phyloP scores from a whole-genome alignment of 257 asterid genomes.

The Catharanthus roseus region DNA sequence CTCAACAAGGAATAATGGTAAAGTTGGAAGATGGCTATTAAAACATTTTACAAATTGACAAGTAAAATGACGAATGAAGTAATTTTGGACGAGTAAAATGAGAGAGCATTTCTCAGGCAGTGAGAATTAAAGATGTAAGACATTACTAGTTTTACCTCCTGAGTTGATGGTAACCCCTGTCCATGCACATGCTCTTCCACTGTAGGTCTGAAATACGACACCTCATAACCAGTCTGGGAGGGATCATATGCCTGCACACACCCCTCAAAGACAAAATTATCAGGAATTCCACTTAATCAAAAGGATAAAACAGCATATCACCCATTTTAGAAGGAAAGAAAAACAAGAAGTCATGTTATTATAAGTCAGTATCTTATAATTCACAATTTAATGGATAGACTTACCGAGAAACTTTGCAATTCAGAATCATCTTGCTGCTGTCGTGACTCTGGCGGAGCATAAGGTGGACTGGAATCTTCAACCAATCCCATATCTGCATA shows the following conservation, averaged over 20 bases:
- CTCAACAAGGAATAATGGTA: too few species aligned
- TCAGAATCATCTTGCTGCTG: constrained; percentile 66
- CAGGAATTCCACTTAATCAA: constrained; percentile 10
- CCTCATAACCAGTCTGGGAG: constrained; percentile 63
- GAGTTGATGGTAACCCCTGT: constrained; percentile 63
- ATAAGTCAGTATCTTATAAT: not conserved
- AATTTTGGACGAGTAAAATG: too few species aligned
- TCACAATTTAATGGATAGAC: constrained; percentile 21
- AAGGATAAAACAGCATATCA: constrained; percentile 6
- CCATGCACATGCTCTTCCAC: constrained; percentile 72
- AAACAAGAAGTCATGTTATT: not conserved
- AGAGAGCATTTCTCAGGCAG: not conserved
- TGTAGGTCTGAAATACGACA: constrained; percentile 69
- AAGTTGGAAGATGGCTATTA: too few species aligned
- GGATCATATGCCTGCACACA: constrained; percentile 73
- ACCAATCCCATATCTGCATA: constrained; percentile 67
- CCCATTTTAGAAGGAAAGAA: not conserved
- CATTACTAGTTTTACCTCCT: constrained; percentile 56
- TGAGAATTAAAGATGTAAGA: not conserved
- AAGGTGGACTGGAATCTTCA: constrained; percentile 49
- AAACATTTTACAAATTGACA: too few species aligned
- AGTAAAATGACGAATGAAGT: too few species aligned
- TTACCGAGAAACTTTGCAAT: constrained; percentile 68
- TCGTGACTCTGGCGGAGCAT: constrained; percentile 46
- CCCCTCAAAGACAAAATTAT: constrained; percentile 9